Evolutionary conservation across 2,329 filamentous ascomycete genomes (phyloP).

Genomic region (Pyrenophora teres): DNA sequence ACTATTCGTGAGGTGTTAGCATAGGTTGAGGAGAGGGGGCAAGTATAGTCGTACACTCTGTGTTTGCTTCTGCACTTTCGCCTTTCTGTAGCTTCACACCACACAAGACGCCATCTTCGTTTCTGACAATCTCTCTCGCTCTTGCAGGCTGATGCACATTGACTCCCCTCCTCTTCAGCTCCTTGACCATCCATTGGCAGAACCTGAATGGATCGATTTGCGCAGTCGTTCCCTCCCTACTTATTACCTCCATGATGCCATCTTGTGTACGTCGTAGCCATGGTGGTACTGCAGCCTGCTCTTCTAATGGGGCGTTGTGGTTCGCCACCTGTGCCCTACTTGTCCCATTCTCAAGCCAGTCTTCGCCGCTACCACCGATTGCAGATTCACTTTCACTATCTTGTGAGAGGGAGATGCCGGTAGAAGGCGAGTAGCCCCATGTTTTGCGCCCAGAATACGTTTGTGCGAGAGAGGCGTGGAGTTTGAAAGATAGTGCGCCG

Average conservation of each 20-base stretch:
- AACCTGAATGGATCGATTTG: slow-evolving; percentile 72
- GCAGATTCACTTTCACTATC: slow-evolving; percentile 48
- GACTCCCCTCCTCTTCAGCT: slow-evolving; percentile 65
- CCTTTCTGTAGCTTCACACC: slow-evolving; percentile 50
- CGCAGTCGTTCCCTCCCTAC: slow-evolving; percentile 63
- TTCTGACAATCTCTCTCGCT: slow-evolving; percentile 58
- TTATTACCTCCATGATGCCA: slow-evolving; percentile 65
- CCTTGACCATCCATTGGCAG: slow-evolving; percentile 66
- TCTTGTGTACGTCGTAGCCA: slow-evolving; percentile 65
- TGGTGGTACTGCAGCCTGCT: slow-evolving; percentile 49
- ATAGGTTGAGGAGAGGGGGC: slow-evolving; percentile 6
- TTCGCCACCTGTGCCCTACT: slow-evolving; percentile 63
- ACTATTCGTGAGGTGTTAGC: slow-evolving; percentile 48
- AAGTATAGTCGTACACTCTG: slow-evolving; percentile 11
- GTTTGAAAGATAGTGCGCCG: slow-evolving; percentile 69
- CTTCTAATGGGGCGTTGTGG: slow-evolving; percentile 35
- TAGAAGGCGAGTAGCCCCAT: slow-evolving; percentile 66
- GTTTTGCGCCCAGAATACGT: slow-evolving; percentile 60
- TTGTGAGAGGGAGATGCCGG: slow-evolving; percentile 60
- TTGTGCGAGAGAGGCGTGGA: slow-evolving; percentile 69
- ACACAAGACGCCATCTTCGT: slow-evolving; percentile 57
- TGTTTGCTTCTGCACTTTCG: slow-evolving; percentile 4
- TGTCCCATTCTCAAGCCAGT: slow-evolving; percentile 69
- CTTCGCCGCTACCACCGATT: slow-evolving; percentile 57
- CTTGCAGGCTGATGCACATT: slow-evolving; percentile 67